phyloP scores from a whole-genome alignment of 2,329 filamentous ascomycete species.

The Blastomyces emzantsi region DNA sequence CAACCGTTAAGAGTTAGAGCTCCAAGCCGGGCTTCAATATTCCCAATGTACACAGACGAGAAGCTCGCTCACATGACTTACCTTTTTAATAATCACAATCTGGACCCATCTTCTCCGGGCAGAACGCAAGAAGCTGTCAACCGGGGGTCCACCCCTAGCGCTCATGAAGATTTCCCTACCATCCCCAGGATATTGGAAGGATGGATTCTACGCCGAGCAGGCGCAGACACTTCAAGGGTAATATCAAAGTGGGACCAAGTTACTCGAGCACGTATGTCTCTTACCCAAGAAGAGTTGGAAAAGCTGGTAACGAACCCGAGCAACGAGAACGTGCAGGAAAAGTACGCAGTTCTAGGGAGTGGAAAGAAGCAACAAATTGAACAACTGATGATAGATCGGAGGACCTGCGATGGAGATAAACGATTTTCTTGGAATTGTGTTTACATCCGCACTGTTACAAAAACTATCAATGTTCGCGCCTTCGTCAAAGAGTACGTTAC shows the following conservation, averaged over 20 bases:
- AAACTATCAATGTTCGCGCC: constrained; percentile 22
- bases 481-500: constrained; percentile 22
- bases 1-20: background rate
- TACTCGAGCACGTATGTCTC: constrained; percentile 24
- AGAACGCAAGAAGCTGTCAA: constrained; percentile 1
- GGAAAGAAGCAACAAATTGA: constrained; percentile 29
- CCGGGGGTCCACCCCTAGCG: background rate
- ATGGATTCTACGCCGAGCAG: constrained; percentile 30
- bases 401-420: constrained; percentile 19
- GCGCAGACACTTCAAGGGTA: constrained; percentile 21
- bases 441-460: constrained; percentile 26
- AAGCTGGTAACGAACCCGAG: constrained; percentile 26
- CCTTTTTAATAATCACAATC: constrained; percentile 11
- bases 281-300: constrained; percentile 26
- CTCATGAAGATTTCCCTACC: background rate
- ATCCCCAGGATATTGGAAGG: constrained; percentile 23
- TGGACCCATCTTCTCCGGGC: constrained; percentile 7
- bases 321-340: constrained; percentile 21
- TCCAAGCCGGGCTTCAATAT: background rate
- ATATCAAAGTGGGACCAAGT: constrained; percentile 26
- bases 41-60: background rate
- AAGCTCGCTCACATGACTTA: constrained; percentile 10
- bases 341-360: constrained; percentile 25
- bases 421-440: constrained; percentile 31
- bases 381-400: constrained; percentile 28